Conservation (phyloP, 768 basidiomycete species). For the Phanerochaete sordida region DNA sequence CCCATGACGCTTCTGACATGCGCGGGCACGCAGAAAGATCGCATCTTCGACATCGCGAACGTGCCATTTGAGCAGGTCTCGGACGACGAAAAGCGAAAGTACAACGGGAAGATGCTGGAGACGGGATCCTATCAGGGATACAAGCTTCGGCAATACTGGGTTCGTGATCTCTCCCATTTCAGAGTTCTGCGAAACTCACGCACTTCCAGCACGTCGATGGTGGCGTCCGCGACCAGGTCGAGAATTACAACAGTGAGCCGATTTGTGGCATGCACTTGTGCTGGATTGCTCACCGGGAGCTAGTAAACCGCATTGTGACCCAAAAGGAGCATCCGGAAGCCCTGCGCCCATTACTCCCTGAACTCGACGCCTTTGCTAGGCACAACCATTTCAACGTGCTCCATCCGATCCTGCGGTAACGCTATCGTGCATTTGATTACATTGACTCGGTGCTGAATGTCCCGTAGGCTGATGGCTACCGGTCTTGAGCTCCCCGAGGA, state of each 20-base stretch:
- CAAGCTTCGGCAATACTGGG: conserved; percentile 53
- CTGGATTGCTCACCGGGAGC: too few species aligned
- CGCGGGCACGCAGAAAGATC: conserved; percentile 20
- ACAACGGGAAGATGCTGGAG: conserved; percentile 31
- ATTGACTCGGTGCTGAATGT: background rate
- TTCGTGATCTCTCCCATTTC: too few species aligned
- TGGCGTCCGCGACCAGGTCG: conserved; percentile 61
- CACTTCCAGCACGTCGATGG: conserved; percentile 51
- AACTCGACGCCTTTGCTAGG: conserved; percentile 36
- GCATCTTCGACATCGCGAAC: conserved; percentile 35
- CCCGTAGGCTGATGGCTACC: conserved; percentile 35
- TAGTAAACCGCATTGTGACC: conserved; percentile 49
- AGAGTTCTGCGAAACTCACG: too few species aligned
- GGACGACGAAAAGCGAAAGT: conserved; percentile 30
- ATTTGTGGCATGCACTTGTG: conserved; percentile 15
- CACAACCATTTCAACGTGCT: conserved; percentile 37
- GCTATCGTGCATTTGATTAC: background rate
- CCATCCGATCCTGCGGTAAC: conserved; percentile 33
- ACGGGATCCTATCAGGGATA: conserved; percentile 54
- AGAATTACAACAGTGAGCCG: conserved; percentile 54
- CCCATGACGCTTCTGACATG: background rate
- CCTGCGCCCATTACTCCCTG: conserved; percentile 48
- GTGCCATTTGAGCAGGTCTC: conserved; percentile 30
- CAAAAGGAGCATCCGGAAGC: conserved; percentile 48
- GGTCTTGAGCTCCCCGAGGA: conserved; percentile 47